Conservation (phyloP, 179 eudicot species). For the Amaranthus tricolor region DNA sequence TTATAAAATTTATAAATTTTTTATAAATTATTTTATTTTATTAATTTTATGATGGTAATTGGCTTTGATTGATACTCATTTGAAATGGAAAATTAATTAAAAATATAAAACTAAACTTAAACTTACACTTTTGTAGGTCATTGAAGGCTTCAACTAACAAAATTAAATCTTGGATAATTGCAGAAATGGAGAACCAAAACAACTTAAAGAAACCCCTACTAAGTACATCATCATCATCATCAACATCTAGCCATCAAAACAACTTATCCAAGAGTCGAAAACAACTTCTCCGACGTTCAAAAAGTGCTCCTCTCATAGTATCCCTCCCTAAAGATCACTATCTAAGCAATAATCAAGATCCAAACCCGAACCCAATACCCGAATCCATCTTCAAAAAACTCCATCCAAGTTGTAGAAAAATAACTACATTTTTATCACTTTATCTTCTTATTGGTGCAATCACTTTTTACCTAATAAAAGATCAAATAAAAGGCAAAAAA, state of each 20-base stretch:
- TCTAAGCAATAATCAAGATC: neutral
- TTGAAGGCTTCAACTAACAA: neutral
- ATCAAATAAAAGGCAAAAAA: constrained; percentile 57
- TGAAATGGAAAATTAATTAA: neutral
- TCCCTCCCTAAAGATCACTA: constrained; percentile 10
- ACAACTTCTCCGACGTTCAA: constrained; percentile 30
- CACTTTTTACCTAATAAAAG: constrained; percentile 45
- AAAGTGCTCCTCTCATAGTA: constrained; percentile 32
- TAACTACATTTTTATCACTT: constrained; percentile 30
- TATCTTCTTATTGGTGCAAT: constrained; percentile 52
- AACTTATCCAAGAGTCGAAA: constrained; percentile 34
- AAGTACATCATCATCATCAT: constrained; percentile 3
- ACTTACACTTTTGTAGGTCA: constrained; percentile 4
- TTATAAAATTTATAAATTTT: too few relatives aligned
- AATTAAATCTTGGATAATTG: neutral
- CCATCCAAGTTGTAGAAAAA: constrained; percentile 36
- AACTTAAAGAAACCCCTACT: constrained; percentile 37
- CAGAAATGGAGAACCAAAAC: constrained; percentile 37
- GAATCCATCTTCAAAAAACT: constrained; percentile 23
- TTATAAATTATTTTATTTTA: too few relatives aligned
- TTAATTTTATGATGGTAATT: too few relatives aligned
- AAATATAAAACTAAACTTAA: neutral
- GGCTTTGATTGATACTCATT: too few relatives aligned
- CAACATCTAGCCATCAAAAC: constrained; percentile 22
- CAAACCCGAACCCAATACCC: constrained; percentile 25